These are phyloP conservation scores for Benincasa hispida DNA, from an alignment of 306 rosid species.

Conservation along the genomic window DNA sequence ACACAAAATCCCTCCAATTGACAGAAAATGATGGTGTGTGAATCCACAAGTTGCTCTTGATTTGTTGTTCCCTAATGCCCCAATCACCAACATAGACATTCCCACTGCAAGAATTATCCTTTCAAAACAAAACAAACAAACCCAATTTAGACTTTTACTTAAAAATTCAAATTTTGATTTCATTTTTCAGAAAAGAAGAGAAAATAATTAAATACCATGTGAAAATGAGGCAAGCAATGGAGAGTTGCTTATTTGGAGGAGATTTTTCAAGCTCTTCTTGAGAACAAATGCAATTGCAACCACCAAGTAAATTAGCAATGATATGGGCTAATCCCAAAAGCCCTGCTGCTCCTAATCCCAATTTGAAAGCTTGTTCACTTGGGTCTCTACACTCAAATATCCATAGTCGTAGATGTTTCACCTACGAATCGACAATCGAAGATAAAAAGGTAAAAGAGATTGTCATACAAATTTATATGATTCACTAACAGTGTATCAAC, in stretches of 20 bases:
- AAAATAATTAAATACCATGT: slow-evolving; percentile 24
- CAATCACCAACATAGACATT: slow-evolving; percentile 78
- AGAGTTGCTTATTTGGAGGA: slow-evolving; percentile 54
- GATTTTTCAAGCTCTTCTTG: slow-evolving; percentile 72
- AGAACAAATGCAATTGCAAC: slow-evolving; percentile 75
- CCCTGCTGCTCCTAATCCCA: slow-evolving; percentile 63
- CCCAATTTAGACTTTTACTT: too few relatives aligned
- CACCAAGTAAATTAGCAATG: slow-evolving; percentile 65
- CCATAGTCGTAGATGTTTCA: slow-evolving; percentile 70
- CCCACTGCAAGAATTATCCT: slow-evolving; percentile 69
- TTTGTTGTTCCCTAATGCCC: slow-evolving; percentile 68
- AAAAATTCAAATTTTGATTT: too few relatives aligned
- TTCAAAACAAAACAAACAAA: not conserved
- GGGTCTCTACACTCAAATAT: slow-evolving; percentile 93
- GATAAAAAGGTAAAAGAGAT: too few relatives aligned
- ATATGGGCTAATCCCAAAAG: slow-evolving; percentile 60
- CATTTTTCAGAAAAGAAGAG: too few relatives aligned
- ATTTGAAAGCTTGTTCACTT: slow-evolving; percentile 67
- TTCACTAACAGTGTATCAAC: too few relatives aligned
- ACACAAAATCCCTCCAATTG: slow-evolving; percentile 87
- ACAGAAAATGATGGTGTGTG: slow-evolving; percentile 82
- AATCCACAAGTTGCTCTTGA: slow-evolving; percentile 72
- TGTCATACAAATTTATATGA: too few relatives aligned
- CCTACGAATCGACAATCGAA: slow-evolving; percentile 15
- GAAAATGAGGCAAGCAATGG: slow-evolving; percentile 56